Conservation (phyloP, 73 alveolate genomes). For the Uronychia binucleata region DNA sequence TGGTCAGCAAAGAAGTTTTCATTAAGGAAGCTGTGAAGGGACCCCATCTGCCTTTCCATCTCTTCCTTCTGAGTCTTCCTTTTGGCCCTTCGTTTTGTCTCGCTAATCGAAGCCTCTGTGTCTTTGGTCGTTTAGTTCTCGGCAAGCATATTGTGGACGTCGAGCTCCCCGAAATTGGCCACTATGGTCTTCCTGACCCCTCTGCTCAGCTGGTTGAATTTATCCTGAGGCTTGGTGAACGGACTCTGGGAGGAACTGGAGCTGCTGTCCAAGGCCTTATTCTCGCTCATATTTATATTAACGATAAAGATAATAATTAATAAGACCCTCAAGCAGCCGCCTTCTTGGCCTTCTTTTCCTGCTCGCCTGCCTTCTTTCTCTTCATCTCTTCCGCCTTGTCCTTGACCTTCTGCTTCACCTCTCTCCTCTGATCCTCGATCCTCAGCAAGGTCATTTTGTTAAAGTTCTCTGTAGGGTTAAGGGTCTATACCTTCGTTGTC, state of each 20-base stretch:
- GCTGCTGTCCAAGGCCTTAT: neutral
- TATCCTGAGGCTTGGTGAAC: neutral
- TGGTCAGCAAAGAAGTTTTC: neutral
- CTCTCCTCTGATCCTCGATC: conserved; percentile 58
- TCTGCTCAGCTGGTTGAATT: neutral
- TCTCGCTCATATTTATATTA: neutral
- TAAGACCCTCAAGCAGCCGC: neutral
- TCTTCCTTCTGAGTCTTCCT: neutral
- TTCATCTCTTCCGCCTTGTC: conserved; percentile 42
- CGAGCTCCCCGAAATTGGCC: neutral
- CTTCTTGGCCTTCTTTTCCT: conserved; percentile 43
- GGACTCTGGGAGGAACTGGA: neutral
- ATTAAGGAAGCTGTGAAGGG: neutral
- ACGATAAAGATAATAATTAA: neutral
- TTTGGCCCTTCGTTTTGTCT: neutral
- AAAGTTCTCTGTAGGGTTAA: conserved; percentile 35
- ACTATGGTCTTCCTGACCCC: neutral
- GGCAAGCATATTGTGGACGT: neutral
- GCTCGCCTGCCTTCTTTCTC: conserved; percentile 15
- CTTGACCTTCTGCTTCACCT: conserved; percentile 25
- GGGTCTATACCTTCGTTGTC: conserved; percentile 44
- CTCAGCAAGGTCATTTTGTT: conserved; percentile 37
- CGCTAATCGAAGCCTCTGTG: neutral
- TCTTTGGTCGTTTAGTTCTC: neutral
- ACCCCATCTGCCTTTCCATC: neutral